A percentile compares a stretch with the other conserved stretches of the same genome.
Evolutionary conservation across 2,329 filamentous ascomycete species (phyloP).

Genomic region (Colletotrichum lini): DNA sequence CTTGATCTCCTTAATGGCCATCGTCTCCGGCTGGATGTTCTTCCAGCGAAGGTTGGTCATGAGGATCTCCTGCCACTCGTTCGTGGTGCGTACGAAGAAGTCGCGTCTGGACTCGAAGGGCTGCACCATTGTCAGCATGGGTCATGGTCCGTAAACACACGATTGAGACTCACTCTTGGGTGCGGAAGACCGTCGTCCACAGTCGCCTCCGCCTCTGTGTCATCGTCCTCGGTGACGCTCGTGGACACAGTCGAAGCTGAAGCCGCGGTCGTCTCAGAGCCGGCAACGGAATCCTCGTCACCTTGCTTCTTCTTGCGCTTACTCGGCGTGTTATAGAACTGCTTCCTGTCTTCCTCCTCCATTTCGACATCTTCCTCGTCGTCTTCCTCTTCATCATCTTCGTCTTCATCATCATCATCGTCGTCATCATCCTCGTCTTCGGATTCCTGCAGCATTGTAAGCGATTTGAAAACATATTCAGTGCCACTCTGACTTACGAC

Average conservation of each 20-base stretch:
- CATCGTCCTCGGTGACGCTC: constrained; percentile 58
- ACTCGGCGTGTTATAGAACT: constrained; percentile 64
- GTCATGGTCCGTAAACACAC: not conserved
- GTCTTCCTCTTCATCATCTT: constrained; percentile 67
- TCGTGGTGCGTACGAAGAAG: constrained; percentile 90
- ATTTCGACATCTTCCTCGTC: constrained; percentile 65
- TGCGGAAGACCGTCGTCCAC: constrained; percentile 84
- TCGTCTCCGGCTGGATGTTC: constrained; percentile 75
- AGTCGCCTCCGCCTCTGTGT: constrained; percentile 64
- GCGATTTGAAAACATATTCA: constrained; percentile 46
- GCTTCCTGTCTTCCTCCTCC: constrained; percentile 60
- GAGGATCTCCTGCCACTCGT: constrained; percentile 91
- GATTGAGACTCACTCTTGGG: constrained; percentile 62
- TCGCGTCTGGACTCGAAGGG: constrained; percentile 93
- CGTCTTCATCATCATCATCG: constrained; percentile 70
- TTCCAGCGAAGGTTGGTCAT: constrained; percentile 82
- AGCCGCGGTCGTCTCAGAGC: constrained; percentile 47
- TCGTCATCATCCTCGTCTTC: constrained; percentile 73
- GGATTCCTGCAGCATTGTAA: constrained; percentile 62
- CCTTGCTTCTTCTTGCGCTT: constrained; percentile 71
- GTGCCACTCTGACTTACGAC: constrained; percentile 65
- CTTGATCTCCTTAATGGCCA: constrained; percentile 91
- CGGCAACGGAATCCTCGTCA: constrained; percentile 52
- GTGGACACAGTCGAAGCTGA: constrained; percentile 47
- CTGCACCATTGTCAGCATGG: constrained; percentile 55